These are phyloP conservation scores for Rhynchosporium secalis DNA, from an alignment of 2,329 filamentous ascomycete genomes.

Conservation along the genomic window DNA sequence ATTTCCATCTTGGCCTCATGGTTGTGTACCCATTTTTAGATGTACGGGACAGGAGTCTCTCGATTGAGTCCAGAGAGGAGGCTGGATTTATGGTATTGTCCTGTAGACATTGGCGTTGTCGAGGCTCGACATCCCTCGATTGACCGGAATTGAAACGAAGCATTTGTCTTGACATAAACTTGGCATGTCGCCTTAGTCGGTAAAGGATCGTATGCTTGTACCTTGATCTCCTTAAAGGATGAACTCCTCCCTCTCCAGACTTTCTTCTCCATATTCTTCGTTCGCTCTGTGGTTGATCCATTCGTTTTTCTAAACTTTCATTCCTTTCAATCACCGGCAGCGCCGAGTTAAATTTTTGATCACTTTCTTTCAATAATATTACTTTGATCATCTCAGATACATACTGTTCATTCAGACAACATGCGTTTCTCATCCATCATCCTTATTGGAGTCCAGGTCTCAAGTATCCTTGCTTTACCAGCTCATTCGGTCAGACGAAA, in stretches of 20 bases:
- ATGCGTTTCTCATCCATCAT: constrained; percentile 13
- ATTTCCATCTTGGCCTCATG: neutral
- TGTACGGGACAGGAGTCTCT: neutral
- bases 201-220: neutral
- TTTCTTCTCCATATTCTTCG: constrained; percentile 6
- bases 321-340: constrained; percentile 13
- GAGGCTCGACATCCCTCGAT: constrained; percentile 7
- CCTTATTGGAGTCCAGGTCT: constrained; percentile 4
- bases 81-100: neutral
- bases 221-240: neutral
- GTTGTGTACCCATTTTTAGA: constrained; percentile 2
- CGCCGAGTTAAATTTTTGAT: constrained; percentile 10
- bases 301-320: constrained; percentile 9
- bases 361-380: neutral
- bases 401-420: neutral
- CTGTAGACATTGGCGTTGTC: neutral
- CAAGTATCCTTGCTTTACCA: constrained; percentile 5
- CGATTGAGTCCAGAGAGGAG: neutral
- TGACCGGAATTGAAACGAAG: constrained; percentile 4
- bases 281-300: constrained; percentile 12
- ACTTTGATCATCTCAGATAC: neutral
- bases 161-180: constrained; percentile 4
- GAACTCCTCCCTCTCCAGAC: neutral
- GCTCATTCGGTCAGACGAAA: constrained; percentile 8
- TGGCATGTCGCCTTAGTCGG: constrained; percentile 1